Percentiles rank a stretch among this genome's conserved stretches.
Conservation (phyloP, 192 early-diverging fungal species). For the Linderina pennispora region DNA sequence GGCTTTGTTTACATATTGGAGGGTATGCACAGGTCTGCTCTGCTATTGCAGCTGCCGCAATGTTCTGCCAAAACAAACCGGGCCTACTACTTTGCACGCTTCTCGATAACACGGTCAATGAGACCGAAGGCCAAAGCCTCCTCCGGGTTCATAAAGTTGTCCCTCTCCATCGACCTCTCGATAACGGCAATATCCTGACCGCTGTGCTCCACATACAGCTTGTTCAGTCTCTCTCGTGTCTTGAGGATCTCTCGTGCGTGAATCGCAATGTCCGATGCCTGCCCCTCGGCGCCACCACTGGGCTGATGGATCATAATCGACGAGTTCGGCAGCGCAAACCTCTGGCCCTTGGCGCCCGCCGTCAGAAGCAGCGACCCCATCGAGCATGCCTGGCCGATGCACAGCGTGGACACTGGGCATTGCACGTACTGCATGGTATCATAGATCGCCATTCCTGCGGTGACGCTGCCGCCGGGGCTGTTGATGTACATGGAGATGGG, state of each 20-base stretch:
- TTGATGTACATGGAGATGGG: slow-evolving; percentile 96
- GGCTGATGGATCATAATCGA: slow-evolving; percentile 98
- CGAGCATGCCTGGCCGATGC: slow-evolving; percentile 95
- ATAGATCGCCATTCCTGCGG: slow-evolving; percentile 91
- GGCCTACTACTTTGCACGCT: no score
- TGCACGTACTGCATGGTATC: slow-evolving; percentile 90
- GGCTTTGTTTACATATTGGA: no score
- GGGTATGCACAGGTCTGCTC: no score
- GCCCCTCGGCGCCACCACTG: slow-evolving; percentile 88
- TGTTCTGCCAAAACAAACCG: no score
- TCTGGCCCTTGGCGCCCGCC: slow-evolving; percentile 82
- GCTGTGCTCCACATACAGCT: slow-evolving; percentile 83
- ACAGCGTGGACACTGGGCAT: slow-evolving; percentile 88
- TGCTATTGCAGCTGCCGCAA: no score
- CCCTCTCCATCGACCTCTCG: slow-evolving; percentile 87
- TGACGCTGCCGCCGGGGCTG: slow-evolving; percentile 94
- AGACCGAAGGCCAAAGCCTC: slow-evolving; percentile 88
- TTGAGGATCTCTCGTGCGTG: slow-evolving; percentile 93
- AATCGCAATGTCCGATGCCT: slow-evolving; percentile 95
- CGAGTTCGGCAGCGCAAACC: slow-evolving; percentile 84
- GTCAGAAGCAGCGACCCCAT: slow-evolving; percentile 95
- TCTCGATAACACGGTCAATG: slow-evolving; percentile 83
- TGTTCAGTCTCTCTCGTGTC: slow-evolving; percentile 75
- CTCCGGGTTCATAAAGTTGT: slow-evolving; percentile 90
- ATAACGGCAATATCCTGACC: slow-evolving; percentile 74